phyloP scores from a whole-genome alignment of 208 protist species.

The Acanthamoeba culbertsoni region DNA sequence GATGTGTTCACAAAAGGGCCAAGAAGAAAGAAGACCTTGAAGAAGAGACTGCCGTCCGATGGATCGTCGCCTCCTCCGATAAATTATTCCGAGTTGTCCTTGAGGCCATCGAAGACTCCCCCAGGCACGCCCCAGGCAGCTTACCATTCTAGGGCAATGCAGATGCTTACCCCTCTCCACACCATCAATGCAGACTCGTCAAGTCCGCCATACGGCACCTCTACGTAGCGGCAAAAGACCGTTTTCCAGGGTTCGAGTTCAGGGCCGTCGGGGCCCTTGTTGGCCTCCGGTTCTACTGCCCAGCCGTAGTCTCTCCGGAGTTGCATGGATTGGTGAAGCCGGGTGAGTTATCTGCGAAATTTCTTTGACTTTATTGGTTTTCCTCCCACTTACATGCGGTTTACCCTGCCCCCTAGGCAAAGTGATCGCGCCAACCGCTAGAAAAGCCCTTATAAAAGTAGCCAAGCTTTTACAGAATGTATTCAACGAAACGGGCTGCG shows the following conservation, averaged over 20 bases:
- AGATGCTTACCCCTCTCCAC: not conserved
- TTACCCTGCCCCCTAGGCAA: too few relatives aligned
- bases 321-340: not conserved
- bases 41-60: not conserved
- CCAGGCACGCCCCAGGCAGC: not conserved
- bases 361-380: too few relatives aligned
- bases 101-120: not conserved
- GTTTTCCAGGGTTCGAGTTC: not conserved
- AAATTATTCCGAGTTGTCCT: not conserved
- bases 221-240: not conserved
- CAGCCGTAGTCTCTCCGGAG: conserved; percentile 18
- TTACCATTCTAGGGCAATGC: not conserved
- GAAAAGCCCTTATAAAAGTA: not conserved
- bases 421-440: not conserved
- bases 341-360: too few relatives aligned
- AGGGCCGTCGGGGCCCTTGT: conserved; percentile 11
- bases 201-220: not conserved
- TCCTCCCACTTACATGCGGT: too few relatives aligned
- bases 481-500: not conserved
- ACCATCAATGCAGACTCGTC: not conserved
- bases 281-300: conserved; percentile 3
- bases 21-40: conserved; percentile 31
- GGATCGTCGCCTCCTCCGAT: not conserved
- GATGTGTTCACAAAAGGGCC: not conserved
- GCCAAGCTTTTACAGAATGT: conserved; percentile 23